Percentiles rank a stretch among this genome's conserved stretches.
phyloP scores from a whole-genome alignment of 2,329 filamentous ascomycete species.

The Alternaria viburni region DNA sequence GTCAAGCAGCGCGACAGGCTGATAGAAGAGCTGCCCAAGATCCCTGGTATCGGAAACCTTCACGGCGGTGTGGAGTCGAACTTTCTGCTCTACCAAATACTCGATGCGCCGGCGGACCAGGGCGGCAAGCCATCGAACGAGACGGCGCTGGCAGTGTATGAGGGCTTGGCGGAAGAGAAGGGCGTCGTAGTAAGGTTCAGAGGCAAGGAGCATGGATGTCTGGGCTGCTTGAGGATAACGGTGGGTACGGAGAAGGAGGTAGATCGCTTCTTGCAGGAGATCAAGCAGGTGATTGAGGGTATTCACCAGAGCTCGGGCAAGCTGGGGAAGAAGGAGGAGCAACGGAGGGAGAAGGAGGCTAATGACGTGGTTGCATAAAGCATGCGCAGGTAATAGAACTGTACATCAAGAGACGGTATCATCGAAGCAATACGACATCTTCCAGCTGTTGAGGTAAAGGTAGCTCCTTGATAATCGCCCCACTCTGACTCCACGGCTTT shows the following conservation, averaged over 20 bases:
- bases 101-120: conserved; percentile 63
- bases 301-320: conserved; percentile 51
- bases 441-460: background rate
- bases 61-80: conserved; percentile 83
- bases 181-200: conserved; percentile 94
- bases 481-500: background rate
- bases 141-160: conserved; percentile 80
- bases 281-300: conserved; percentile 61
- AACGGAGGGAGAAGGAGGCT: conserved; percentile 56
- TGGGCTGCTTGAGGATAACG: conserved; percentile 88
- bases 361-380: conserved; percentile 56
- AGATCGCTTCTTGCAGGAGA: conserved; percentile 73
- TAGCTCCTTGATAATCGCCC: background rate
- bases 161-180: conserved; percentile 80
- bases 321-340: conserved; percentile 47
- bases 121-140: conserved; percentile 78
- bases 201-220: conserved; percentile 88
- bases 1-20: conserved; percentile 79
- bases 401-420: background rate
- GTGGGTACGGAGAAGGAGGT: conserved; percentile 90
- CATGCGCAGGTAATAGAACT: background rate
- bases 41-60: conserved; percentile 80
- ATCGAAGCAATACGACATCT: background rate
- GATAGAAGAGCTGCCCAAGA: conserved; percentile 71
- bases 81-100: conserved; percentile 88